Evolutionary conservation across 169 alveolate species (phyloP).

Genomic region (Plasmodium fragile): DNA sequence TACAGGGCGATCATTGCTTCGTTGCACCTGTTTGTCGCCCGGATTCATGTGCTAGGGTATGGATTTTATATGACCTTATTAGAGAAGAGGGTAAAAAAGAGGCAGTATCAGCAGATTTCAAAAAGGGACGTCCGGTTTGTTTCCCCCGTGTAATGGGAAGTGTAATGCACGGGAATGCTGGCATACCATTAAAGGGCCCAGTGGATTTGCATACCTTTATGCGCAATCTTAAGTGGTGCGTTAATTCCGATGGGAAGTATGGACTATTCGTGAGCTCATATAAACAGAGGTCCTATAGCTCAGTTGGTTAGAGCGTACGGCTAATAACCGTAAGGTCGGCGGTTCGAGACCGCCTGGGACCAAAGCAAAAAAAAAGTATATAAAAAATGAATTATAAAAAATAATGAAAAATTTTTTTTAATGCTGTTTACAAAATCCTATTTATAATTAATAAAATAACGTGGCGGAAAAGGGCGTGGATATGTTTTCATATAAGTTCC

Average conservation of each 20-base stretch:
- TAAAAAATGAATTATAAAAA: not conserved
- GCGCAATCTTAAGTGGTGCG: not conserved
- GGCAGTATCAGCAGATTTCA: not conserved
- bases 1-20: not conserved
- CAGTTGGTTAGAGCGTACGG: constrained; percentile 98
- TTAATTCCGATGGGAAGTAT: not conserved
- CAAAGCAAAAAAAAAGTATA: constrained; percentile 38
- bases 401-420: too few relatives aligned
- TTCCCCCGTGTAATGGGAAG: not conserved
- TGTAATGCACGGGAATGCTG: not conserved
- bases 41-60: not conserved
- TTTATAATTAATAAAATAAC: too few relatives aligned
- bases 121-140: not conserved
- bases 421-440: too few relatives aligned
- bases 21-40: not conserved
- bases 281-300: constrained; percentile 92
- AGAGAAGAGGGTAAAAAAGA: not conserved
- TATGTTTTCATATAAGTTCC: not conserved
- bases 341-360: constrained; percentile 99
- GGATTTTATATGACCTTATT: not conserved
- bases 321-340: constrained; percentile 98
- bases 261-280: not conserved
- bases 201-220: not conserved
- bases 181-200: not conserved
- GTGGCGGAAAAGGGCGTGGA: too few relatives aligned